A percentile compares a stretch with the other conserved stretches of the same genome.
These are phyloP conservation scores for Dimargaris xerosporica DNA, from an alignment of 192 early-diverging fungal species.

Conservation along the genomic window DNA sequence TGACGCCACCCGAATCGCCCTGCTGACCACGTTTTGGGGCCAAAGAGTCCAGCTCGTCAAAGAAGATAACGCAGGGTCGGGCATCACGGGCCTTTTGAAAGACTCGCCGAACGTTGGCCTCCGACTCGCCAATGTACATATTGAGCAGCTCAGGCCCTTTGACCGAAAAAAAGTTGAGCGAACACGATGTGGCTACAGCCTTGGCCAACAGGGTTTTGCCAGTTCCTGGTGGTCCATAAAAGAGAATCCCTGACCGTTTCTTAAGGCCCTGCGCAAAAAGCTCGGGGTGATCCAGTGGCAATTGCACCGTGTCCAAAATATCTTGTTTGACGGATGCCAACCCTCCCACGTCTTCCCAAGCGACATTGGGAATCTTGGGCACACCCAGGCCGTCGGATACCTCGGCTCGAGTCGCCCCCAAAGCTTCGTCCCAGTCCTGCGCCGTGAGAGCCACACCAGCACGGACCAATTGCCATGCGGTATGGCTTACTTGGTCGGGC, in stretches of 20 bases:
- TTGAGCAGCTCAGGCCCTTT: slow-evolving; percentile 98
- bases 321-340: slow-evolving; percentile 80
- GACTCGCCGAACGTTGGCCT: slow-evolving; percentile 89
- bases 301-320: slow-evolving; percentile 90
- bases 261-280: slow-evolving; percentile 90
- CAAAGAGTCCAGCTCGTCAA: slow-evolving; percentile 97
- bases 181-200: slow-evolving; percentile 94
- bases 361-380: slow-evolving; percentile 95
- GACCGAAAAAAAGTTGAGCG: slow-evolving; percentile 95
- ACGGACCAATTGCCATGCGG: slow-evolving; percentile 34
- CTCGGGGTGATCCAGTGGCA: slow-evolving; percentile 91
- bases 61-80: slow-evolving; percentile 95
- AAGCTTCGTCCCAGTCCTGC: slow-evolving; percentile 63
- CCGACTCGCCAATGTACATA: slow-evolving; percentile 99
- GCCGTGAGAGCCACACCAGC: slow-evolving; percentile 63
- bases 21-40: slow-evolving; percentile 96
- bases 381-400: slow-evolving; percentile 90
- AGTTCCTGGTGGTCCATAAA: slow-evolving; percentile 96
- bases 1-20: slow-evolving; percentile 96
- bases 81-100: slow-evolving; percentile 96
- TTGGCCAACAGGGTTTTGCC: slow-evolving; percentile 98
- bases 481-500: not conserved
- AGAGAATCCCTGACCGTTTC: slow-evolving; percentile 80
- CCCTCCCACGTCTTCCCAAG: slow-evolving; percentile 98
- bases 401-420: slow-evolving; percentile 58